These are phyloP conservation scores for Tripterygium wilfordii DNA, from an alignment of 177 flowering plant genomes.

Conservation along the genomic window DNA sequence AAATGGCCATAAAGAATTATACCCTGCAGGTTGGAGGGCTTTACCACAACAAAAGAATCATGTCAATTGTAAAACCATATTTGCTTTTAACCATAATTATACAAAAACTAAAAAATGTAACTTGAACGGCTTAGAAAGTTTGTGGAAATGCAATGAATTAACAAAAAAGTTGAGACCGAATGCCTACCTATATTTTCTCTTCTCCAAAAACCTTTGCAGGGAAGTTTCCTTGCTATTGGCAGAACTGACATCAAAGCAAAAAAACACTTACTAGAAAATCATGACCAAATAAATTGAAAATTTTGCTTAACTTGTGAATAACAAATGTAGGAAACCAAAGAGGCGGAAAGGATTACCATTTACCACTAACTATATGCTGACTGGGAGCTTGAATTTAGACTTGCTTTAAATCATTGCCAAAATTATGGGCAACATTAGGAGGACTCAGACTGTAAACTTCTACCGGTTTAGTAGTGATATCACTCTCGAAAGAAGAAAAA, in stretches of 20 bases:
- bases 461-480: not conserved
- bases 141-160: no score
- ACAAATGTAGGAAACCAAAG: not conserved
- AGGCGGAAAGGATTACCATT: constrained; percentile 8
- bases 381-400: no score
- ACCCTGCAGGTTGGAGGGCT: not conserved
- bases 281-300: not conserved
- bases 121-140: no score
- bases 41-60: not conserved
- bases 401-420: no score
- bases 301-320: no score
- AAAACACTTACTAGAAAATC: not conserved
- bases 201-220: constrained; percentile 79
- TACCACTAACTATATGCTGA: constrained; percentile 28
- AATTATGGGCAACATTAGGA: no score
- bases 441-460: not conserved
- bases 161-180: not conserved
- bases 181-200: constrained; percentile 77
- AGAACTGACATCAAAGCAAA: constrained; percentile 42
- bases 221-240: constrained; percentile 76
- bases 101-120: no score
- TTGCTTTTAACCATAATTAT: no score
- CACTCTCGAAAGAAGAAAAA: not conserved
- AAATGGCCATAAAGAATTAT: not conserved
- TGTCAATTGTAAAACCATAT: not conserved